Percentiles rank a stretch among this genome's conserved stretches.
These are phyloP conservation scores for Gleditsia sinensis DNA, from an alignment of 306 rosid genomes.

Conservation along the genomic window DNA sequence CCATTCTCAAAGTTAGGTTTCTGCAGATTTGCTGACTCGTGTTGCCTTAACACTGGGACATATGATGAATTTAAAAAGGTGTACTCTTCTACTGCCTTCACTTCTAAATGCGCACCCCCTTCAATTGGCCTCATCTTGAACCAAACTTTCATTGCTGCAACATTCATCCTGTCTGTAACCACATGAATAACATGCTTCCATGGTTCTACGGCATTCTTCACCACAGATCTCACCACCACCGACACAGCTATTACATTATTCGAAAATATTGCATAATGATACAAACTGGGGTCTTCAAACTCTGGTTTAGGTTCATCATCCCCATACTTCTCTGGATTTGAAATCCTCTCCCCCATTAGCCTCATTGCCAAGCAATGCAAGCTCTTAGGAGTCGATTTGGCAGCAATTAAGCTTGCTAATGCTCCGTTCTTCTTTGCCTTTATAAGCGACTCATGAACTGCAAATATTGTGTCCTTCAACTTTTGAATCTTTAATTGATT, in stretches of 20 bases:
- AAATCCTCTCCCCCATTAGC: constrained; percentile 84
- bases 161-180: constrained; percentile 92
- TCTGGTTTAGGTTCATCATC: constrained; percentile 78
- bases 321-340: constrained; percentile 76
- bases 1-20: constrained; percentile 55
- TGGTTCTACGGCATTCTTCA: constrained; percentile 86
- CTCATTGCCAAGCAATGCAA: constrained; percentile 99
- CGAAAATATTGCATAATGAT: constrained; percentile 93
- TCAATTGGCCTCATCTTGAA: constrained; percentile 94
- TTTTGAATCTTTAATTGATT: constrained; percentile 96
- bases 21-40: constrained; percentile 59
- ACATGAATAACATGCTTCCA: constrained; percentile 96
- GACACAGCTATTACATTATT: constrained; percentile 95
- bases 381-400: constrained; percentile 89
- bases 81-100: constrained; percentile 85
- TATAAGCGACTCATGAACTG: constrained; percentile 81
- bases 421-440: constrained; percentile 98
- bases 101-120: constrained; percentile 81
- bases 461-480: constrained; percentile 95
- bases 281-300: constrained; percentile 89
- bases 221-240: constrained; percentile 89
- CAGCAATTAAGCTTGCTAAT: constrained; percentile 85
- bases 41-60: constrained; percentile 78
- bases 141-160: constrained; percentile 99
- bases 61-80: constrained; percentile 81